A percentile compares a stretch with the other conserved stretches of the same genome.
Conservation (phyloP, 306 rosid species). For the Mimosa pudica region DNA sequence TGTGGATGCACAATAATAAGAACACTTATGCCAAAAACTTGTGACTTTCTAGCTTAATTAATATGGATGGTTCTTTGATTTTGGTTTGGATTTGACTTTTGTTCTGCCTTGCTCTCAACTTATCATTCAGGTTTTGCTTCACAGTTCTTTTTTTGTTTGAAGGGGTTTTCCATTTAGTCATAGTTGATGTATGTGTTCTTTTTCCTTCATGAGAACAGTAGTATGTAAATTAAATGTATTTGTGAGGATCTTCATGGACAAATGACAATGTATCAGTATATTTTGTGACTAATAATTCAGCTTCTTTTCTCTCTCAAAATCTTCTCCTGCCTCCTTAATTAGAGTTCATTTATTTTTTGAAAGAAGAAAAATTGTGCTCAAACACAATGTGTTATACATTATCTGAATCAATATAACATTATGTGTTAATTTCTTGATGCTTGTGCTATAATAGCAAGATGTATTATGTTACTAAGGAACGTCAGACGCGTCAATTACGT, state of each 20-base stretch:
- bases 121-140: not conserved
- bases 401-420: not conserved
- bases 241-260: conserved; percentile 4
- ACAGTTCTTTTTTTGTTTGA: conserved; percentile 1
- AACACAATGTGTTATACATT: not conserved
- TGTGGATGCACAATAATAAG: conserved; percentile 77
- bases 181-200: conserved; percentile 8
- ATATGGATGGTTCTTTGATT: not conserved
- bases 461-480: too few species aligned
- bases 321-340: not conserved
- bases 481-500: too few species aligned
- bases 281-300: not conserved
- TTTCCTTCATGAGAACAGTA: conserved; percentile 21
- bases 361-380: not conserved
- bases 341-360: not conserved
- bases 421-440: too few species aligned
- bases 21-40: conserved; percentile 43
- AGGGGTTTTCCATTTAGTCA: not conserved
- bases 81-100: not conserved
- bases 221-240: not conserved
- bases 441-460: too few species aligned
- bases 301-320: not conserved
- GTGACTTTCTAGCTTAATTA: not conserved
- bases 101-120: not conserved
- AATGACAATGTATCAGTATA: not conserved